These are phyloP conservation scores for Gloeopeniophorella convolvens DNA, from an alignment of 768 basidiomycete species.

Conservation along the genomic window DNA sequence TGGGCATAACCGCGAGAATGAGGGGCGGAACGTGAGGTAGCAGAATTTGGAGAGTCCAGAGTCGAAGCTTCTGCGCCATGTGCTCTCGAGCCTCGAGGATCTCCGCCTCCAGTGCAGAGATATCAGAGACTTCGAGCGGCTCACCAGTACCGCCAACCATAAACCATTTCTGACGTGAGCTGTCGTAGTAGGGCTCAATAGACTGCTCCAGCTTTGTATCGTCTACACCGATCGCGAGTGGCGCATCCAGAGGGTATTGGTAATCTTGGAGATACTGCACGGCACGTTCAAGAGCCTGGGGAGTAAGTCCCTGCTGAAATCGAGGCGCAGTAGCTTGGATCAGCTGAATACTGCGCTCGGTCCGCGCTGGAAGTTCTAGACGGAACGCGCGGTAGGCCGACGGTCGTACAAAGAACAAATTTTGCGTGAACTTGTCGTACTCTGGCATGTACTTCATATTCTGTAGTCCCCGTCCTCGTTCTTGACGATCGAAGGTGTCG, in stretches of 20 bases:
- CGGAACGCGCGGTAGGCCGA: conserved; percentile 24
- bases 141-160: conserved; percentile 25
- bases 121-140: conserved; percentile 23
- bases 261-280: conserved; percentile 19
- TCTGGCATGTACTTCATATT: conserved; percentile 32
- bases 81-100: conserved; percentile 11
- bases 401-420: conserved; percentile 26
- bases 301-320: conserved; percentile 24
- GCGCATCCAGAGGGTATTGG: conserved; percentile 19
- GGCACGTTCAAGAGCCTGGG: conserved; percentile 21
- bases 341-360: conserved; percentile 20
- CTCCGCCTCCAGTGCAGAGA: conserved; percentile 15
- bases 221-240: conserved; percentile 29
- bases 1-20: conserved; percentile 31
- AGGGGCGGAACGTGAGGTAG: conserved; percentile 30
- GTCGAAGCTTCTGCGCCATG: conserved; percentile 29
- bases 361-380: conserved; percentile 20
- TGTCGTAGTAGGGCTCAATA: conserved; percentile 26
- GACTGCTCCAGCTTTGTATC: conserved; percentile 31
- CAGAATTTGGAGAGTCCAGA: conserved; percentile 31
- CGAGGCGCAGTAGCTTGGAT: conserved; percentile 19
- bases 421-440: conserved; percentile 28
- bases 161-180: conserved; percentile 15
- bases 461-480: conserved; percentile 28
- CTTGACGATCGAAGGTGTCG: conserved; percentile 22